Conservation (phyloP, 345 rosid genomes). For the Acer yangbiense region DNA sequence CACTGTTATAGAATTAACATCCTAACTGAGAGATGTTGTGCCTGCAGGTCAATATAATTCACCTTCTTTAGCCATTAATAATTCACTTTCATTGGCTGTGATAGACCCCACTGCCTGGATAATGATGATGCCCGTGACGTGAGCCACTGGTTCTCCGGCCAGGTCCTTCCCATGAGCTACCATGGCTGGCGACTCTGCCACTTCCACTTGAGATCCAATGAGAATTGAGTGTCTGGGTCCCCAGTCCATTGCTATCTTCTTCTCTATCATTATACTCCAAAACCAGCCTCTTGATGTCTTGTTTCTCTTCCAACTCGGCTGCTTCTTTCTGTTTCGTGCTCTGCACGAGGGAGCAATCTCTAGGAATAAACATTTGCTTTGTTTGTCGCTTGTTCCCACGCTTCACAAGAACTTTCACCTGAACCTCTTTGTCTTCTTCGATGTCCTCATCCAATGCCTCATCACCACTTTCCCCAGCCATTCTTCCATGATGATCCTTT, state of each 20-base stretch:
- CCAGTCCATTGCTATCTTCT: slow-evolving; percentile 88
- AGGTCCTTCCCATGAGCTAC: slow-evolving; percentile 60
- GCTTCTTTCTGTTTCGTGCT: slow-evolving; percentile 99
- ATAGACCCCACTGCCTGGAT: slow-evolving; percentile 71
- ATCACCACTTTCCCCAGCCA: slow-evolving; percentile 73
- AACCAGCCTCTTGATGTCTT: slow-evolving; percentile 94
- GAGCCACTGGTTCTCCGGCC: slow-evolving; percentile 61
- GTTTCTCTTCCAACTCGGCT: slow-evolving; percentile 95
- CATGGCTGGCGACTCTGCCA: slow-evolving; percentile 46
- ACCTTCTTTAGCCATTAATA: background rate
- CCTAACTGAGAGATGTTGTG: background rate
- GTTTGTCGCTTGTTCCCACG: slow-evolving; percentile 98
- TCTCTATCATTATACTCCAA: slow-evolving; percentile 94
- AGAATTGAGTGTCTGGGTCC: slow-evolving; percentile 64
- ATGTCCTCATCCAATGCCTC: slow-evolving; percentile 71
- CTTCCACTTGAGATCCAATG: slow-evolving; percentile 58
- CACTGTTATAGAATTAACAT: background rate
- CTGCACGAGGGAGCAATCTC: slow-evolving; percentile 80
- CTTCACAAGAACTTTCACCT: slow-evolving; percentile 95
- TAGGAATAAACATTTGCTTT: slow-evolving; percentile 74
- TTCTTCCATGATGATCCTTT: slow-evolving; percentile 81
- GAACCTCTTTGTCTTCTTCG: slow-evolving; percentile 79
- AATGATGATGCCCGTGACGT: slow-evolving; percentile 64
- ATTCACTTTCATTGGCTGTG: slow-evolving; percentile 67
- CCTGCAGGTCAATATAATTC: background rate